Percentiles rank a stretch among this genome's conserved stretches.
Conservation (phyloP, 169 alveolate species). For the Eimeria sp. region DNA sequence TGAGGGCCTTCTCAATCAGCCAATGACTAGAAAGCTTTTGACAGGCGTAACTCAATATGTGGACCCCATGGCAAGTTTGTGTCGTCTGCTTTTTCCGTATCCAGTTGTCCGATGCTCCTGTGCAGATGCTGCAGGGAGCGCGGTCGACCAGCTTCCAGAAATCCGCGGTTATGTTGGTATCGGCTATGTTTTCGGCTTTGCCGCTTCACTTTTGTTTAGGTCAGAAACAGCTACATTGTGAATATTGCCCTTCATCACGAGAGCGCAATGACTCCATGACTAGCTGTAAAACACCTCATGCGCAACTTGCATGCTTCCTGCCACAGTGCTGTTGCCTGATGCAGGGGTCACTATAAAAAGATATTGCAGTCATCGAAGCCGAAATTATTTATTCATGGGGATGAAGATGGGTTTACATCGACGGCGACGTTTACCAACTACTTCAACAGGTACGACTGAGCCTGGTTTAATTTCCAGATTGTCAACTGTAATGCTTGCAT, state of each 20-base stretch:
- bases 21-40: background rate
- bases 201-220: conserved; percentile 86
- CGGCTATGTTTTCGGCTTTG: conserved; percentile 87
- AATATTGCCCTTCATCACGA: background rate
- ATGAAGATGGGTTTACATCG: conserved; percentile 86
- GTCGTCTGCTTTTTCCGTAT: background rate
- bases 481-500: background rate
- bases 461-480: background rate
- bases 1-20: background rate
- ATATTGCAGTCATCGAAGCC: conserved; percentile 82
- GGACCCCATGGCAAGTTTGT: background rate
- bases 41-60: background rate
- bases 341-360: conserved; percentile 84
- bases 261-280: background rate
- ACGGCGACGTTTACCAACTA: conserved; percentile 72
- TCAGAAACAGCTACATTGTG: background rate
- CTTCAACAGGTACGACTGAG: conserved; percentile 80
- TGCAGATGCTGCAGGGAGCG: conserved; percentile 83
- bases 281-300: background rate
- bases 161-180: conserved; percentile 86
- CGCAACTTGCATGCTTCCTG: background rate
- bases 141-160: conserved; percentile 84
- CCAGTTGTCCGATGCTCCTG: background rate
- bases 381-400: conserved; percentile 86
- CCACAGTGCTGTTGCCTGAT: background rate